Base-by-base conservation (phyloP, 306 rosid species). In the Ammopiptanthus mongolicus region DNA sequence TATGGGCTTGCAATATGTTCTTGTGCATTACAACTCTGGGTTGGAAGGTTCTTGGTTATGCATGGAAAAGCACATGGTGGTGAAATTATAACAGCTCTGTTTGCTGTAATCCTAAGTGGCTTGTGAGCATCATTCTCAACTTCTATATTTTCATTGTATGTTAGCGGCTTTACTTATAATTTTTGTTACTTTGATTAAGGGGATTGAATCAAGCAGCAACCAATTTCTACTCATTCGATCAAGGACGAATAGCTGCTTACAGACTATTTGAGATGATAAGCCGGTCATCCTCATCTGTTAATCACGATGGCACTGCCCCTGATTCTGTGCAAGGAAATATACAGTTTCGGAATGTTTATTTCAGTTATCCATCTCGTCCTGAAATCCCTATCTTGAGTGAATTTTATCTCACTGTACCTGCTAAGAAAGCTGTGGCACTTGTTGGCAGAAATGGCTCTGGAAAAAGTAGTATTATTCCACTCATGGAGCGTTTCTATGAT, bases 1-100 rank as follows among this genome's bases (percentile, higher is more conserved):
- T 96, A 96, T 80, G 99, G 99, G 51, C 97, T 96, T 84, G 99
- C 99, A 70, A 96, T 96, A 78, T 96, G 99, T 81, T 96, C 99
- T 29, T 96, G 99, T 85, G 99, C 99, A 60, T 85, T 96, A 65
- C 99, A 96, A 87, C 88, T 96, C 73, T 96, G 99, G 99, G 96
- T 96, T 81, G 99, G 99, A 84, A 90, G 96, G 78, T 86, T 96
- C 77, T 88, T 96, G 85, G 89, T 96, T 78, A 66, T 79, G 13
- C 77, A 64, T 7, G 46, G 13, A 56, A 77, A 74, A 65, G 99
- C 94, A 21, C 99, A 96, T 74, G 99, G 99, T 59, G 99, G 99
- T 85, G 96, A 92, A 91, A 88, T 96, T 80, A 63, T 96, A 64
- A 88, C 99, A 65, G 98, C 99, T 41, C 87, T 96, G 21, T 96